These are phyloP conservation scores for Cytidiella melzeri DNA, from an alignment of 768 basidiomycete genomes.

Conservation along the genomic window DNA sequence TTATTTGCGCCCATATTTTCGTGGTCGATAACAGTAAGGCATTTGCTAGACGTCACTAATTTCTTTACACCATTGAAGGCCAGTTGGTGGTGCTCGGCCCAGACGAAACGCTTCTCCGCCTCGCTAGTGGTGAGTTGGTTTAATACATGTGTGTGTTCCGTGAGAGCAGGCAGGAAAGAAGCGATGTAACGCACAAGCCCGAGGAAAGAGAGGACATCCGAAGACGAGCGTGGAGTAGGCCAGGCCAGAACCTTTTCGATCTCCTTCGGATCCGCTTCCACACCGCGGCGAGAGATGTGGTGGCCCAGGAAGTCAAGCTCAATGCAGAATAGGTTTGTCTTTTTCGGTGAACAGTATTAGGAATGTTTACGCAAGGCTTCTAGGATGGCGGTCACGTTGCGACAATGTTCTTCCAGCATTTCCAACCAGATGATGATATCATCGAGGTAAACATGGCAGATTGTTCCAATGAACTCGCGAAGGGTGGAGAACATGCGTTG, in stretches of 20 bases:
- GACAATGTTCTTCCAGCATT: slow-evolving; percentile 29
- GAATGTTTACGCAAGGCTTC: slow-evolving; percentile 20
- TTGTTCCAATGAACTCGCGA: no score
- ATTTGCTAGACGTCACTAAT: slow-evolving; percentile 25
- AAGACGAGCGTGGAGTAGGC: slow-evolving; percentile 17
- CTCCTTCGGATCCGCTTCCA: slow-evolving; percentile 21
- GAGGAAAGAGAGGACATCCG: slow-evolving; percentile 23
- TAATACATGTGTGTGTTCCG: slow-evolving; percentile 24
- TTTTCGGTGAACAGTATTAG: slow-evolving; percentile 29
- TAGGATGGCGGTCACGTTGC: slow-evolving; percentile 26
- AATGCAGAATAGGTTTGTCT: no score
- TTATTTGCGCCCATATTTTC: slow-evolving; percentile 20
- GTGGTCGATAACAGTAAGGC: slow-evolving; percentile 29
- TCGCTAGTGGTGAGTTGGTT: no score
- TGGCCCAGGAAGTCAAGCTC: no score
- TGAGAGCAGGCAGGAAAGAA: slow-evolving; percentile 23
- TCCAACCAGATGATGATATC: no score
- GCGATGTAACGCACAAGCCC: slow-evolving; percentile 26
- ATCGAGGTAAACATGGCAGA: no score
- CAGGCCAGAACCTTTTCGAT: slow-evolving; percentile 29
- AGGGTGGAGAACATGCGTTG: no score
- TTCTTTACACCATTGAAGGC: no score
- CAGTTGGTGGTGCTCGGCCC: slow-evolving; percentile 23
- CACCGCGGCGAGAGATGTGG: slow-evolving; percentile 22
- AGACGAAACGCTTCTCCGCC: slow-evolving; percentile 16